A percentile compares a stretch with the other conserved stretches of the same genome.
Evolutionary conservation across 352 stramenopile species (phyloP).

Genomic region (Globisporangium spiculum): DNA sequence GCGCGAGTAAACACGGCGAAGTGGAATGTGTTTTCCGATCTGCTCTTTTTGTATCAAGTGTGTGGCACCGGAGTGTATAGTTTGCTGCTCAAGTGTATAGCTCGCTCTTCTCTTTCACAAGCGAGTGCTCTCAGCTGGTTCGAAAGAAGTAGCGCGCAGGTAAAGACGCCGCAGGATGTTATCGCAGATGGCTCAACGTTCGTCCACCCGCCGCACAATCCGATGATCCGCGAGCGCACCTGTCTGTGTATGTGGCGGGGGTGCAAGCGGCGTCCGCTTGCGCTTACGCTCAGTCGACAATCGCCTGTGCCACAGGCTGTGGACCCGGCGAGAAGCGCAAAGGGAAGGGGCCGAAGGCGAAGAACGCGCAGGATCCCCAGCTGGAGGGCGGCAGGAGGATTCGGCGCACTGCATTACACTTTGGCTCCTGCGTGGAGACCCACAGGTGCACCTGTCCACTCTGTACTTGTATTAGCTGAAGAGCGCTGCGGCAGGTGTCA

Average conservation of each 20-base stretch:
- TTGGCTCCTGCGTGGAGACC: background rate
- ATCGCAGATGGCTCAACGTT: constrained; percentile 12
- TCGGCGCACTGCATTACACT: background rate
- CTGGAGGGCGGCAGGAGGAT: constrained; percentile 1
- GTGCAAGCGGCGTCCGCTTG: background rate
- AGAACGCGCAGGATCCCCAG: constrained; percentile 7
- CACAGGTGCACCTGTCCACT: background rate
- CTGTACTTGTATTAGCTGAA: background rate
- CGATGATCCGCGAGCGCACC: background rate
- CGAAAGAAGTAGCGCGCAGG: constrained; percentile 1
- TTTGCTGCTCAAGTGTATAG: background rate
- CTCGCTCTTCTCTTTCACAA: background rate
- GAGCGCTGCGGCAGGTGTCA: background rate
- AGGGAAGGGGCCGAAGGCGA: background rate
- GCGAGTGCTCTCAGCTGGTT: constrained; percentile 3
- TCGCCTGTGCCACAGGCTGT: background rate
- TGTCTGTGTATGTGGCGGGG: background rate
- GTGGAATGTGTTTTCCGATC: background rate
- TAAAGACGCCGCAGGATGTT: constrained; percentile 3
- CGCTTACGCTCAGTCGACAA: background rate
- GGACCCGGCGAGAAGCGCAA: background rate
- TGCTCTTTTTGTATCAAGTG: background rate
- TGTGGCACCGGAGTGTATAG: background rate
- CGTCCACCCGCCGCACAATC: constrained; percentile 3
- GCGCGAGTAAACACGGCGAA: background rate